Percentiles rank a stretch among this genome's conserved stretches.
phyloP scores from a whole-genome alignment of 2,329 filamentous ascomycete species.

The Pseudopithomyces maydicus region DNA sequence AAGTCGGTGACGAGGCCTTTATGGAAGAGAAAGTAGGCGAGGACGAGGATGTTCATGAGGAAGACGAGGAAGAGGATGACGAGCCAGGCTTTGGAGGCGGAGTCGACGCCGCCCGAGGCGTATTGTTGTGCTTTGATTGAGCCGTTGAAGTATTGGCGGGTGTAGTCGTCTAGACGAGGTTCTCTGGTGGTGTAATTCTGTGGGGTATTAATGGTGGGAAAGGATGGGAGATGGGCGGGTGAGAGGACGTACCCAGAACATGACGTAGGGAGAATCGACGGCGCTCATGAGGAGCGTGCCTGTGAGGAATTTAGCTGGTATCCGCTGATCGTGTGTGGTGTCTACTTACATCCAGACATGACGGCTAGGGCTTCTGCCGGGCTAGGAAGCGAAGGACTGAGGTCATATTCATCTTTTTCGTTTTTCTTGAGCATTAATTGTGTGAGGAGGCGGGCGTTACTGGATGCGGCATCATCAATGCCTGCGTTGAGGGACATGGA shows the following conservation, averaged over 20 bases:
- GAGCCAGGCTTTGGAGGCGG: conserved; percentile 71
- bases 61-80: conserved; percentile 69
- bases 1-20: conserved; percentile 75
- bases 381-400: conserved; percentile 64
- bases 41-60: conserved; percentile 67
- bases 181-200: conserved; percentile 38
- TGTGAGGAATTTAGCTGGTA: neutral
- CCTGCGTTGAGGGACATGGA: conserved; percentile 51
- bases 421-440: conserved; percentile 47
- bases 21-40: conserved; percentile 65
- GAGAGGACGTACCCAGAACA: conserved; percentile 49
- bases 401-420: conserved; percentile 29
- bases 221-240: neutral
- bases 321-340: too few relatives aligned
- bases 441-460: conserved; percentile 51
- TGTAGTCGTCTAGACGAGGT: conserved; percentile 49
- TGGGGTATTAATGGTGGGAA: neutral
- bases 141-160: conserved; percentile 67
- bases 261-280: conserved; percentile 64
- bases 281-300: conserved; percentile 65
- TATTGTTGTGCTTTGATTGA: conserved; percentile 70
- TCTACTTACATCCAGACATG: conserved; percentile 62
- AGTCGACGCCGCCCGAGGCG: conserved; percentile 65
- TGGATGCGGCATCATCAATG: conserved; percentile 49
- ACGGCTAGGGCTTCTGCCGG: conserved; percentile 77